Evolutionary conservation across 148 eudicot species (phyloP).

Genomic region (Diospyros kaki): DNA sequence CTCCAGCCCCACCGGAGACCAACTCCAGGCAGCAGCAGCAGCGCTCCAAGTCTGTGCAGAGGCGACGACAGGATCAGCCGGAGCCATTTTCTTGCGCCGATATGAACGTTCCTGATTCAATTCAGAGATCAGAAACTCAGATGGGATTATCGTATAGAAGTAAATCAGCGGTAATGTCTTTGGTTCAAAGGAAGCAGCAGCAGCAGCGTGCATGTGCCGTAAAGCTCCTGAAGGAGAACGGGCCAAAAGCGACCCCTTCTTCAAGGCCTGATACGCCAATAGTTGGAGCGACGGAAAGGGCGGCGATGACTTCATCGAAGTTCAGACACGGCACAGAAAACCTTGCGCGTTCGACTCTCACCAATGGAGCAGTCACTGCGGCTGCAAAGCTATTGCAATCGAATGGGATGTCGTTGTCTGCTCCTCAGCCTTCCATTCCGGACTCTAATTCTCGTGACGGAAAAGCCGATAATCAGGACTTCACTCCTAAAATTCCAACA

Average conservation of each 20-base stretch:
- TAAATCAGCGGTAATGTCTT: background rate
- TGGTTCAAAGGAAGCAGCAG: slow-evolving; percentile 22
- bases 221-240: slow-evolving; percentile 39
- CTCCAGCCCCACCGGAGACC: slow-evolving; percentile 32
- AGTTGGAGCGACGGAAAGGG: slow-evolving; percentile 17
- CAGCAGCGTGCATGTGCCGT: slow-evolving; percentile 30
- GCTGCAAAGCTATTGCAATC: slow-evolving; percentile 57
- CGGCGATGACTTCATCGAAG: slow-evolving; percentile 25
- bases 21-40: slow-evolving; percentile 10
- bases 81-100: slow-evolving; percentile 21
- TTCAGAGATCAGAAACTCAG: slow-evolving; percentile 37
- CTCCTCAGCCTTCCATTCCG: slow-evolving; percentile 13
- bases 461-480: background rate
- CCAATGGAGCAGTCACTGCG: slow-evolving; percentile 29
- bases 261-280: slow-evolving; percentile 45
- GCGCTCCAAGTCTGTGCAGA: slow-evolving; percentile 44
- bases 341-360: background rate
- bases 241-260: background rate
- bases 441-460: background rate
- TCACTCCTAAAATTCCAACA: background rate
- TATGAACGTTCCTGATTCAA: slow-evolving; percentile 38
- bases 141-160: slow-evolving; percentile 4
- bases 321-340: slow-evolving; percentile 15
- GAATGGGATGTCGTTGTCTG: slow-evolving; percentile 20
- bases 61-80: slow-evolving; percentile 15